Evolutionary conservation across 2,329 filamentous ascomycete genomes (phyloP).

Genomic region (Botrytis medusae): DNA sequence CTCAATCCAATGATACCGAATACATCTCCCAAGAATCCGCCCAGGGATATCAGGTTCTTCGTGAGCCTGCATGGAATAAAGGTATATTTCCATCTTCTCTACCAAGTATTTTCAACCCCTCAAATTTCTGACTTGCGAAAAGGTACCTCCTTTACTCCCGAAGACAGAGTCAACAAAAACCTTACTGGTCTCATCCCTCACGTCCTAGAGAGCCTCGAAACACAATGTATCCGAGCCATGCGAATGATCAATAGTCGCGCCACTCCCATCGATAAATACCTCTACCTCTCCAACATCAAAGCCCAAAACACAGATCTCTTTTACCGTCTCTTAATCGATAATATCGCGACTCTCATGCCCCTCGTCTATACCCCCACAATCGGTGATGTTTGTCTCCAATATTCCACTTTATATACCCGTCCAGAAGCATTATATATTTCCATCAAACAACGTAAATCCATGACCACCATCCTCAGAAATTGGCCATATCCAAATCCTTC

Average conservation of each 20-base stretch:
- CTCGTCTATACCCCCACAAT: slow-evolving; percentile 88
- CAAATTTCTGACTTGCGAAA: slow-evolving; percentile 24
- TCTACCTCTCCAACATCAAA: slow-evolving; percentile 76
- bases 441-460: slow-evolving; percentile 88
- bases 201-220: slow-evolving; percentile 59
- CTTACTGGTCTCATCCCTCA: slow-evolving; percentile 65
- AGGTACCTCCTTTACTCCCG: slow-evolving; percentile 65
- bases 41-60: slow-evolving; percentile 60
- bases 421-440: slow-evolving; percentile 96
- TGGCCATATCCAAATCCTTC: slow-evolving; percentile 89
- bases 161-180: slow-evolving; percentile 63
- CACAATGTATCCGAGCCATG: slow-evolving; percentile 65
- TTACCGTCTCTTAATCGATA: slow-evolving; percentile 77
- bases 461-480: slow-evolving; percentile 84
- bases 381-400: slow-evolving; percentile 93
- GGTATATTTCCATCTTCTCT: slow-evolving; percentile 39
- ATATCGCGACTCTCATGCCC: slow-evolving; percentile 75
- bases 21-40: slow-evolving; percentile 54
- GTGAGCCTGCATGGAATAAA: slow-evolving; percentile 65
- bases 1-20: slow-evolving; percentile 54
- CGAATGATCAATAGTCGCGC: slow-evolving; percentile 70
- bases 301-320: slow-evolving; percentile 77
- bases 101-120: background rate
- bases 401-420: slow-evolving; percentile 92
- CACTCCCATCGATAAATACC: slow-evolving; percentile 77